Evolutionary conservation across 306 rosid genomes (phyloP), one percentile per base, ranked within the genome.

Genomic region (Mimosa pudica): DNA sequence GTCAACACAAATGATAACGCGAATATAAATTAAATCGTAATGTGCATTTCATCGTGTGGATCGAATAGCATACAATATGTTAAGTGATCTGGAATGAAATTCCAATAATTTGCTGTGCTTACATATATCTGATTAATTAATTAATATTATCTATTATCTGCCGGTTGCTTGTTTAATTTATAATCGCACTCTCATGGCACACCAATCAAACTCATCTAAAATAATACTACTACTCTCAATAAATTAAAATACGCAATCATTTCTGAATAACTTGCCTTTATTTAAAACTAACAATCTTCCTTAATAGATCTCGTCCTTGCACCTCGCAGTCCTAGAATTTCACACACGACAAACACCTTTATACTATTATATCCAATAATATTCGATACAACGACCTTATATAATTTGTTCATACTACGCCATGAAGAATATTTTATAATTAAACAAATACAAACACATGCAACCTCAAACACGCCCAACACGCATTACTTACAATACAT

Each of bases 251-350:
- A 70, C 6, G 6, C 17, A 47, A 49, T 49, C 57, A 12, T 41
- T 47, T 8, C 13, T 24, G 6, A 11, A 2, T 62, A 71, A 71
- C 14, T 49, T 11, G 38, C 4, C 8, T 71, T 71, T 24, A 48
- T 30, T 71, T 46, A 10, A 71, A 47, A 12, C 4, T 11, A 46
- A 47, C 11, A 20, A 45, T 75, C 17, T 24, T 60, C 10, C 24
- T 44, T 18, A 8, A 2, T 5, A 58, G 14, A 74, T 74, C 52
- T 41, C 55, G 48, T 58, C 11, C 77, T 57, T 79, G 86, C 76
- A 79, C 84, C 86, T 24, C 49, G 46, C 36, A 45, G 33, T 36
- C 42, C 64, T n/a, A 13, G 49, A 69, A 57, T 36, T 44, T 71
- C 48, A 41, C 8, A 12, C 2, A 80, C 9, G 60, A 65, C 74